Percentiles rank a stretch among this genome's conserved stretches.
Evolutionary conservation across 2,329 filamentous ascomycete species (phyloP).

Genomic region (Verticillium dahliae): DNA sequence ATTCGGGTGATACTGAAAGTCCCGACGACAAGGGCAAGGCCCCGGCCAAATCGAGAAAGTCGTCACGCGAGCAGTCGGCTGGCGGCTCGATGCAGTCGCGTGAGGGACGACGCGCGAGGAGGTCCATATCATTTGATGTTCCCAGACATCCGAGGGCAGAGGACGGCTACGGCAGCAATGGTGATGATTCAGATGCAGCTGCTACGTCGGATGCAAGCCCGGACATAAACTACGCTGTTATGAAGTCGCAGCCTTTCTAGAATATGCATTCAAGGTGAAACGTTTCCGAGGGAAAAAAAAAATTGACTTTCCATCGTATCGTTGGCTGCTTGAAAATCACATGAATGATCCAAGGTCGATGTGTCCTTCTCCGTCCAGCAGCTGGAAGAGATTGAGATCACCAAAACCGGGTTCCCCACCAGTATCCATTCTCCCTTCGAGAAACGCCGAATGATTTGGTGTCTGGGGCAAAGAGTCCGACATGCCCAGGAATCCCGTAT

Average conservation of each 20-base stretch:
- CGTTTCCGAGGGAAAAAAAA: too few relatives aligned
- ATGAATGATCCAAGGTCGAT: constrained; percentile 41
- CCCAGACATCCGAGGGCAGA: neutral
- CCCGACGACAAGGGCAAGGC: neutral
- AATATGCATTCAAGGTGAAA: neutral
- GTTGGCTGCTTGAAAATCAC: constrained; percentile 9
- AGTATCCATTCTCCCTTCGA: constrained; percentile 27
- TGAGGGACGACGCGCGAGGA: neutral
- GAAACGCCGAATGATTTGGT: constrained; percentile 29
- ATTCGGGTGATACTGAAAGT: neutral
- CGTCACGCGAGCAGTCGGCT: neutral
- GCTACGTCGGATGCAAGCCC: neutral
- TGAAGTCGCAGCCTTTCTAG: constrained; percentile 2
- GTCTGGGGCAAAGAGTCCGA: constrained; percentile 30
- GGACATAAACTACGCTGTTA: neutral
- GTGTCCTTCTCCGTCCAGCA: constrained; percentile 44
- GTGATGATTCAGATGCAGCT: neutral
- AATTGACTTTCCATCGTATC: neutral
- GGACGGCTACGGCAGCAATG: neutral
- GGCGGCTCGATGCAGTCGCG: neutral
- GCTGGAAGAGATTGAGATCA: constrained; percentile 41
- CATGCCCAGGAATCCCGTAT: constrained; percentile 30
- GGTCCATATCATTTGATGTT: neutral
- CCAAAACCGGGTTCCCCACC: constrained; percentile 36
- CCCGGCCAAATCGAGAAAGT: neutral